Base-by-base conservation (phyloP, 805 yeast species). In the Wickerhamiella galacta region DNA sequence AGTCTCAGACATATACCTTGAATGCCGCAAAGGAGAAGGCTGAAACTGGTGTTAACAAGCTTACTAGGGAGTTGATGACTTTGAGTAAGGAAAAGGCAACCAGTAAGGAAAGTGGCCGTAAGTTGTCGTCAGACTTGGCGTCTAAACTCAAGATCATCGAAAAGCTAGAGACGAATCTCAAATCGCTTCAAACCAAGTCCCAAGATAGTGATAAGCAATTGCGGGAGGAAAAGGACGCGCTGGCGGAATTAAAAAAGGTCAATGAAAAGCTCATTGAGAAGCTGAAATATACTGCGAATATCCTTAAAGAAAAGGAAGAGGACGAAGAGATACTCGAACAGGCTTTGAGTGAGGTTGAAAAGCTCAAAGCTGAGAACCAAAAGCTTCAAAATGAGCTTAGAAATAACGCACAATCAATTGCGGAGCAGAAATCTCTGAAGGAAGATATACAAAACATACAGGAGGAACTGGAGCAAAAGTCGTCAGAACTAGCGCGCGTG, bases 21-120 rank as follows among this genome's bases (percentile, higher is more conserved):
- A 61, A 56, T 28, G 52, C 50, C 6, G 66, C 64, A 9, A 75
- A 71, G 43, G 61, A 62, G 17, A 74, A 68, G 41, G 78, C 87
- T 1, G 95, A 85, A 46, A 75, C 71, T 38, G 95, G 93, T 3
- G 75, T 85, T 32, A 83, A 83, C 49, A 83, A 82, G 44, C 79
- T 85, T 93, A 77, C 75, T 34, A 61, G 87, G 25, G 96, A 85
- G 41, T 57, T 85, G 20, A 68, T 81, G 52, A 66, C 66, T 30
- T 57, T 82, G 27, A 64, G 72, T 0, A 70, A 68, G 35, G 71
- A 70, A 21, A 74, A 73, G 37, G 70, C 66, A 2, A 44, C 50
- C 3, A 49, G 29, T 1, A 41, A 44, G 18, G 37, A 36, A 14
- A 42, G 42, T 16, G 19, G 31, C 14, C 27, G 22, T 9, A 37